phyloP scores from a whole-genome alignment of 1,284 basidiomycete genomes.

The Irpex sp. region DNA sequence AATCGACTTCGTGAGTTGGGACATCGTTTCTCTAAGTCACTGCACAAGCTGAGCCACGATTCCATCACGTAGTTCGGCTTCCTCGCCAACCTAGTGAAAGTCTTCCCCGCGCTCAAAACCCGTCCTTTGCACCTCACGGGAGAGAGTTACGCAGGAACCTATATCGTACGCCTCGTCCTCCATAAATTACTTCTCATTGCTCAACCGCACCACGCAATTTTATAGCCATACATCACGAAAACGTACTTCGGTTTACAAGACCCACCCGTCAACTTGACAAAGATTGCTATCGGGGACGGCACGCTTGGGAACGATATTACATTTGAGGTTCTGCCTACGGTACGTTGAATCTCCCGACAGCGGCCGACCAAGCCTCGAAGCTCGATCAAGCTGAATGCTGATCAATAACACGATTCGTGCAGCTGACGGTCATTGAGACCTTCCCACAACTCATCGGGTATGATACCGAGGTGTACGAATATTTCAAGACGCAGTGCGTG shows the following conservation, averaged over 20 bases:
- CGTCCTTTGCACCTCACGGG: slow-evolving; percentile 28
- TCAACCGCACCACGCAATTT: neutral
- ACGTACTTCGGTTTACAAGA: slow-evolving; percentile 52
- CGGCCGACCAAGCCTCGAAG: neutral
- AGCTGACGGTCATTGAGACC: slow-evolving; percentile 16
- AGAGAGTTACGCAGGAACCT: slow-evolving; percentile 29
- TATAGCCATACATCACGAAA: slow-evolving; percentile 61
- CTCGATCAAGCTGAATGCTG: no score
- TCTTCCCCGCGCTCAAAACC: slow-evolving; percentile 26
- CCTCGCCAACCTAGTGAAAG: slow-evolving; percentile 20
- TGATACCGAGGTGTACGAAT: slow-evolving; percentile 58
- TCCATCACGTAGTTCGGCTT: slow-evolving; percentile 17
- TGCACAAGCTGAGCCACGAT: neutral
- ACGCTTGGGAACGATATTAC: slow-evolving; percentile 43
- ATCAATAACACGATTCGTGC: no score
- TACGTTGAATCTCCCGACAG: slow-evolving; percentile 24
- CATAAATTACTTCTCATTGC: no score
- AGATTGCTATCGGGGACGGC: slow-evolving; percentile 66
- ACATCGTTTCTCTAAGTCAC: neutral
- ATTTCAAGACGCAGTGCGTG: slow-evolving; percentile 65
- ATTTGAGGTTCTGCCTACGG: slow-evolving; percentile 53
- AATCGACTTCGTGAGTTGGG: slow-evolving; percentile 55
- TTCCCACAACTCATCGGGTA: slow-evolving; percentile 17
- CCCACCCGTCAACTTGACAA: slow-evolving; percentile 58
- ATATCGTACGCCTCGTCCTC: slow-evolving; percentile 31